Base-by-base conservation (phyloP, 1,284 basidiomycete species). In the Heterobasidion annosum region DNA sequence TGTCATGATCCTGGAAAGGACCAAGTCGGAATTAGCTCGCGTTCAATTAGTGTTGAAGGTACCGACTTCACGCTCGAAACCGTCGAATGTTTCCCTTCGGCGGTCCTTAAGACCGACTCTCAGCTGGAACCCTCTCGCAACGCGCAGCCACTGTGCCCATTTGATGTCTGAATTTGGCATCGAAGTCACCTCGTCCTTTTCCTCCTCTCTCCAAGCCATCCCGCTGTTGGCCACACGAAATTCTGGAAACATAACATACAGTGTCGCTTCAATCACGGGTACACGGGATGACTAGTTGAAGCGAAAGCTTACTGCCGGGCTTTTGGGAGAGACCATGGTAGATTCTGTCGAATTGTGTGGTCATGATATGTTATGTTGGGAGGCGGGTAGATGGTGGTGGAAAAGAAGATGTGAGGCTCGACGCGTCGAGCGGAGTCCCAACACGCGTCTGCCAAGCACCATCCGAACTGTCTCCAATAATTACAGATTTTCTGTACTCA, bases 91-190 rank as follows among this genome's bases (percentile, higher is more conserved):
- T 63, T 90, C 86, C 62, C 78, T 80, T 63, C 78, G 79, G 67
- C 85, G 80, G 67, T 88, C 88, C 69, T 86, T 86, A 63, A 93
- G 67, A 9, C 85, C 85, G 49, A 98, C 75, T 54, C 91, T 76
- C 15, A 99, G 83, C 70, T 98, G 95, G 66, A 91, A 98, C 62
- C 88, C 85, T 47, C 97, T 81, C 34, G 93, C 95, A 37, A 97
- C 95, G 52, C 94, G 82, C 46, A 92, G 74, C 95, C 95, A 98
- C 58, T 88, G 84, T 0, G 84, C 88, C 79, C 86, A 90, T 69
- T 92, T 92, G 59, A 98, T 88, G 59, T 93, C 88, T 15, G 70
- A 72, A 0, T 83, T 79, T 12, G 81, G 74, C 57, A 95, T 80
- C 3, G 89, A 86, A 9, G 78, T 77, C 48, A 85, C 79, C 2